These are phyloP conservation scores for Manihot esculenta DNA, from an alignment of 441 rosid genomes.

Conservation along the genomic window DNA sequence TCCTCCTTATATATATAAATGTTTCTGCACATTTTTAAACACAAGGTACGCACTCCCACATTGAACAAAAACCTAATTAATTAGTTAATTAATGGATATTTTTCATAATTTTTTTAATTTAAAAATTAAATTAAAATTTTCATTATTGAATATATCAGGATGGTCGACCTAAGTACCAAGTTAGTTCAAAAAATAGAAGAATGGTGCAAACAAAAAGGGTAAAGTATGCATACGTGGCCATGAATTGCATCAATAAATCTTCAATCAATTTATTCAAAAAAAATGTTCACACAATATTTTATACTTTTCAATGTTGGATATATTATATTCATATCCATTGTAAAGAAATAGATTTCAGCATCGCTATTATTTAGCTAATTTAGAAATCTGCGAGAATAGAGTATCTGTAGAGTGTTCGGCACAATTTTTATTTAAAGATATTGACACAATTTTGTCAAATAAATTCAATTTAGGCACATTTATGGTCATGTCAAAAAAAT, in stretches of 20 bases:
- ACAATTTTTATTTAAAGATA: conserved; percentile 62
- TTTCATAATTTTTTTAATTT: no score
- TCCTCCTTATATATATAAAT: background rate
- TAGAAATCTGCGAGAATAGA: conserved; percentile 34
- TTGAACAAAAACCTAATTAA: background rate
- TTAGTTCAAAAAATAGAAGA: conserved; percentile 52
- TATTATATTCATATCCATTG: conserved; percentile 70
- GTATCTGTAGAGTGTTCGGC: conserved; percentile 43
- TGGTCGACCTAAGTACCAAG: conserved; percentile 57
- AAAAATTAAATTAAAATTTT: no score
- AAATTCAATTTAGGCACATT: conserved; percentile 62
- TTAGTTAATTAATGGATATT: background rate
- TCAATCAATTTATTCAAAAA: conserved; percentile 64
- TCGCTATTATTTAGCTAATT: conserved; percentile 33
- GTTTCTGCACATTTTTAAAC: background rate
- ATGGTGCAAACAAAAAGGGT: conserved; percentile 69
- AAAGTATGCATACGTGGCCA: conserved; percentile 67
- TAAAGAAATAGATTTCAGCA: conserved; percentile 30
- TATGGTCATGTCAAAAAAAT: conserved; percentile 48
- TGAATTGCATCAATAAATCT: conserved; percentile 55
- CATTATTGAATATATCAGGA: conserved; percentile 35
- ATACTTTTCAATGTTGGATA: conserved; percentile 52
- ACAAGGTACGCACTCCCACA: background rate
- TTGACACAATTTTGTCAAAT: conserved; percentile 41
- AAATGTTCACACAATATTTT: conserved; percentile 49